phyloP scores from a whole-genome alignment of 2,329 filamentous ascomycete genomes.

The Cladosporium austrohemisphaericum region DNA sequence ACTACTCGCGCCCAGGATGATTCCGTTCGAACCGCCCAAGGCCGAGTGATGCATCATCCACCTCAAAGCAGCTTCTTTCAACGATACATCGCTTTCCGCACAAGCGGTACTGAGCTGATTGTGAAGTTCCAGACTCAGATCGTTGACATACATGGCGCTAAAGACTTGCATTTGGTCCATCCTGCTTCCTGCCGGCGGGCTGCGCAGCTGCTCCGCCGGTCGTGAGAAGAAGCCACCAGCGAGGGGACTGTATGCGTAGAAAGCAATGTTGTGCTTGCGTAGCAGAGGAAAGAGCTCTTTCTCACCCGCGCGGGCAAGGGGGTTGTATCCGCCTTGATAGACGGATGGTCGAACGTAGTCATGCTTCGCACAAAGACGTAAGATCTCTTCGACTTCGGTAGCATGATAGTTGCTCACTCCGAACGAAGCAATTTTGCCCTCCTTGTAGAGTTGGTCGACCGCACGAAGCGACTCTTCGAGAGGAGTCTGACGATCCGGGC shows the following conservation, averaged over 20 bases:
- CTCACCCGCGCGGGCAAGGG: constrained; percentile 42
- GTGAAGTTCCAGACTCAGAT: constrained; percentile 42
- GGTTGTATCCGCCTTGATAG: constrained; percentile 50
- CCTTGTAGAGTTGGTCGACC: constrained; percentile 40
- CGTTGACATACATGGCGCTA: constrained; percentile 41
- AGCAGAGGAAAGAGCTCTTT: constrained; percentile 42
- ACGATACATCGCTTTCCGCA: constrained; percentile 37
- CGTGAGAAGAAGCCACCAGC: constrained; percentile 39
- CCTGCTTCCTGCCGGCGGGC: constrained; percentile 22
- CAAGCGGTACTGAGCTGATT: constrained; percentile 36
- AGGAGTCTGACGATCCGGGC: constrained; percentile 43
- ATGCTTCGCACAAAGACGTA: constrained; percentile 42
- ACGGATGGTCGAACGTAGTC: constrained; percentile 43
- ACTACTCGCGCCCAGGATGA: constrained; percentile 39
- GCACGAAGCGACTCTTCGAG: constrained; percentile 41
- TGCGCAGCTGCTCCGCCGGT: constrained; percentile 35
- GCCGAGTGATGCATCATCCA: constrained; percentile 46
- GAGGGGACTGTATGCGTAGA: constrained; percentile 40
- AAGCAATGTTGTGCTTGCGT: constrained; percentile 41
- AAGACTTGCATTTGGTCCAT: constrained; percentile 32
- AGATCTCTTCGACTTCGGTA: constrained; percentile 43
- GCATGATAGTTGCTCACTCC: constrained; percentile 47
- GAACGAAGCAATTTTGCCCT: constrained; percentile 45
- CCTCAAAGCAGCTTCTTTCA: constrained; percentile 43
- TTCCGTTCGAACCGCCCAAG: constrained; percentile 34